phyloP scores from a whole-genome alignment of 2,329 filamentous ascomycete species.

The Didymella keratinophila region DNA sequence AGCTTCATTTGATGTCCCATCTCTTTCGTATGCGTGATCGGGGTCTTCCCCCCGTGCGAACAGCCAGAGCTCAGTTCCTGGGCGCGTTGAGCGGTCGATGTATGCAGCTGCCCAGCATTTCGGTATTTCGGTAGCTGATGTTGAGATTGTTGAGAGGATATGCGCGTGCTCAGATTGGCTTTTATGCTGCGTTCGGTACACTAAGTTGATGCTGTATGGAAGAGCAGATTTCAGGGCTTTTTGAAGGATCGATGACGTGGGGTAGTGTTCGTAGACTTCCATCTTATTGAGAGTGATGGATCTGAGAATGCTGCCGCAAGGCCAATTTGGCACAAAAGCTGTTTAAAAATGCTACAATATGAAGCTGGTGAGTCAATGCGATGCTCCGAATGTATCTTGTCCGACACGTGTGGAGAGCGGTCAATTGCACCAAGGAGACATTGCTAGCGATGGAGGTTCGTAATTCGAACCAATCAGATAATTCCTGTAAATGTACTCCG shows the following conservation, averaged over 20 bases:
- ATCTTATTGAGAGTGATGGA: not conserved
- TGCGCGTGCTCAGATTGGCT: slow-evolving; percentile 50
- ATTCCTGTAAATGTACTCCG: not conserved
- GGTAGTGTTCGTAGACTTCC: slow-evolving; percentile 30
- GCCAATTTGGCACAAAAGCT: too few relatives aligned
- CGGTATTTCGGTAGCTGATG: slow-evolving; percentile 22
- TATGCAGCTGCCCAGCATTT: slow-evolving; percentile 65
- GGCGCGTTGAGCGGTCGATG: slow-evolving; percentile 66
- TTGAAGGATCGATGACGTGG: slow-evolving; percentile 60
- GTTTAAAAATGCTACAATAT: not conserved
- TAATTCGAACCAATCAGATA: slow-evolving; percentile 12
- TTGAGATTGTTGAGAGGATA: slow-evolving; percentile 52
- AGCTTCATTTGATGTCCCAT: not conserved
- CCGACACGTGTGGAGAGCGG: not conserved
- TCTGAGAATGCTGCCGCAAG: not conserved
- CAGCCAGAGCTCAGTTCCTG: slow-evolving; percentile 71
- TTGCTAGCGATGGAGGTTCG: not conserved
- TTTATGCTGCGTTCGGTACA: slow-evolving; percentile 69
- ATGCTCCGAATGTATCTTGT: not conserved
- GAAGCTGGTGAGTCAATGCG: not conserved
- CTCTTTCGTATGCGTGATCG: slow-evolving; percentile 21
- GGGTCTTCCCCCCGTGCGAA: slow-evolving; percentile 54
- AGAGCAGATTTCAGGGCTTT: slow-evolving; percentile 59
- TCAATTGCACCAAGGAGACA: not conserved
- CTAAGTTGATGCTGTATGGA: slow-evolving; percentile 66